These are phyloP conservation scores for Vigna angularis DNA, from an alignment of 306 rosid species.

Conservation along the genomic window DNA sequence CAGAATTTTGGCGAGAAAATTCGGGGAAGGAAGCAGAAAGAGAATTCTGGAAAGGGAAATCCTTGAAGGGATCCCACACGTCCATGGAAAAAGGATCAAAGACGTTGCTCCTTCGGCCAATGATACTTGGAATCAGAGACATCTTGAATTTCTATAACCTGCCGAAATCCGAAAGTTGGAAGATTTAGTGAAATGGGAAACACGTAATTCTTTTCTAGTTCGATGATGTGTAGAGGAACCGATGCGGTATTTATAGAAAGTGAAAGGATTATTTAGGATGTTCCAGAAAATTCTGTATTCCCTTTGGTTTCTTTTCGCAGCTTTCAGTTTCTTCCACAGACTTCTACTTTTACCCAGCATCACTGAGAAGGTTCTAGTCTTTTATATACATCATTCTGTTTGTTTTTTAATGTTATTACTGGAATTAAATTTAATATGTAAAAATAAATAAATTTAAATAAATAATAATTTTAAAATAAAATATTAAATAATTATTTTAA, in stretches of 20 bases:
- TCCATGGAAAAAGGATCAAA: neutral
- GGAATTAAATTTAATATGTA: too few relatives aligned
- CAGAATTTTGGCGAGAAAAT: conserved; percentile 37
- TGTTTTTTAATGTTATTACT: too few relatives aligned
- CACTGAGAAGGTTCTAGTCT: too few relatives aligned
- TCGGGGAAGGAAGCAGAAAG: conserved; percentile 9
- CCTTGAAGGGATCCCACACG: conserved; percentile 44
- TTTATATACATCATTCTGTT: too few relatives aligned
- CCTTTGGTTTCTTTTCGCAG: too few relatives aligned
- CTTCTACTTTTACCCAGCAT: neutral
- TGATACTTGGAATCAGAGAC: neutral
- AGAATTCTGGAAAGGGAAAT: conserved; percentile 21
- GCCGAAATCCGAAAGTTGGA: too few relatives aligned
- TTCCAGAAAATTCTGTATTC: conserved; percentile 1
- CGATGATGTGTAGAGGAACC: neutral
- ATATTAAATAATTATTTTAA: too few relatives aligned
- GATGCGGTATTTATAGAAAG: neutral
- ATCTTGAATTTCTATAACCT: neutral
- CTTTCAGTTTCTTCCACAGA: neutral
- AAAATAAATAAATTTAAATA: too few relatives aligned
- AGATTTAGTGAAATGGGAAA: neutral
- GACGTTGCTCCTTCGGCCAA: neutral
- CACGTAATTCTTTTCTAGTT: too few relatives aligned
- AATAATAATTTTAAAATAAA: too few relatives aligned
- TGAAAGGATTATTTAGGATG: neutral